phyloP scores from a whole-genome alignment of 768 basidiomycete species.

The Amanita subjunquillea region DNA sequence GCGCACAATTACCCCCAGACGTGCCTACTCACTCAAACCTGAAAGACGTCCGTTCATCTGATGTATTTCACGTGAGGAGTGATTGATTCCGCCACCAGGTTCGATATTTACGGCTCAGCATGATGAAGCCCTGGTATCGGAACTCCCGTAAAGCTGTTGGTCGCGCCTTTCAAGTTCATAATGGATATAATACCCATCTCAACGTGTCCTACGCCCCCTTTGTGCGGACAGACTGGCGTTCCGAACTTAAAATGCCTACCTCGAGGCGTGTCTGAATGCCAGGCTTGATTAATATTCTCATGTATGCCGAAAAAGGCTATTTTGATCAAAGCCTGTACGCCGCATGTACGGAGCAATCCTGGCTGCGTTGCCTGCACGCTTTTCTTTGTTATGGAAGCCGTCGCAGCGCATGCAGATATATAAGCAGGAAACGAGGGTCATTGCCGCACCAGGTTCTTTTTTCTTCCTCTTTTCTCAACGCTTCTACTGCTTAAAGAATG shows the following conservation, averaged over 20 bases:
- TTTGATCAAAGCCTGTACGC: slow-evolving; percentile 4
- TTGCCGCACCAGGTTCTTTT: slow-evolving; percentile 11
- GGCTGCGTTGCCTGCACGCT: slow-evolving; percentile 6
- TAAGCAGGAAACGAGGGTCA: slow-evolving; percentile 9
- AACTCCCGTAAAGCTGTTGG: background rate
- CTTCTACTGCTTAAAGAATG: slow-evolving; percentile 17
- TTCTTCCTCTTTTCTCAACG: slow-evolving; percentile 10
- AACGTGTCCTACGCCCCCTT: background rate
- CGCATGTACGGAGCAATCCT: slow-evolving; percentile 4
- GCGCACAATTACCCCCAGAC: background rate
- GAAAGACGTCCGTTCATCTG: background rate
- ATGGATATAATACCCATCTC: background rate
- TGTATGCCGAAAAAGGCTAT: slow-evolving; percentile 1
- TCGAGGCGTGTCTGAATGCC: background rate
- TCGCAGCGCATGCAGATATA: slow-evolving; percentile 1
- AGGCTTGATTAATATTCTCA: slow-evolving; percentile 2
- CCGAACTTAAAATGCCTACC: slow-evolving; percentile 5
- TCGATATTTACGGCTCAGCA: background rate
- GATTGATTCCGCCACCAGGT: background rate
- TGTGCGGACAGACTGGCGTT: background rate
- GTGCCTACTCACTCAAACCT: background rate
- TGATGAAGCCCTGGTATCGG: background rate
- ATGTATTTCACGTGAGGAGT: slow-evolving; percentile 1
- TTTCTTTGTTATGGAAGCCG: slow-evolving; percentile 1
- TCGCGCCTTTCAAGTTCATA: background rate